Evolutionary conservation across 1,284 basidiomycete species (phyloP), one percentile per base, ranked within the genome.

Genomic region (Ceraceosorus bombacis): DNA sequence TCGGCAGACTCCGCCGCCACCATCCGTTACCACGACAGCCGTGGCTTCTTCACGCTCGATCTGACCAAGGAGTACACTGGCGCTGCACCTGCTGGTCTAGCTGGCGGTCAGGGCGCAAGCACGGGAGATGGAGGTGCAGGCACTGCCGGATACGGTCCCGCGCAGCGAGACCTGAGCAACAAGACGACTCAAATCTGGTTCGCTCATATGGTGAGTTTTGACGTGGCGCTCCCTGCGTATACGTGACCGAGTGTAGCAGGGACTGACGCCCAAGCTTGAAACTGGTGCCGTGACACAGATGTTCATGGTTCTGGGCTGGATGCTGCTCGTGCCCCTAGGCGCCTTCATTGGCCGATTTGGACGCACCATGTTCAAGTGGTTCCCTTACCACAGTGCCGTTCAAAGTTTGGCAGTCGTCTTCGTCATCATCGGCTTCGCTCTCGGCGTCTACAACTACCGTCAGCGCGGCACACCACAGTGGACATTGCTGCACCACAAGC

Each of bases 311-410:
- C 55, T 84, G 37, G 85, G 82, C 0, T 85, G 85, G 67, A 77
- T 86, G 60, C 52, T 86, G 6, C 74, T 87, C 41, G 78, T 86
- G 0, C 86, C 86, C 2, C 71, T 79, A 17, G 85, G 84, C 5
- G 82, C 82, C 1, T 78, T 88, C 40, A 65, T 86, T 36, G 85
- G 83, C 1, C 80, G 86, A 41, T 84, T 82, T 64, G 78, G 83
- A 27, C 79, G 85, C 56, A 85, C 83, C 0, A 80, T 83, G 64
- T 80, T 81, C 8, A 78, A 78, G 0, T 87, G 85, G 86, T 85
- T 85, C 76, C 80, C 77, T 13, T 79, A 77, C 27, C 84, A 85
- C 66, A 82, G 81, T 79, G 76, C 81, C 56, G 60, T 81, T 40
- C 83, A 84, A 71, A 80, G 82, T 6, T 55, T 59, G 75, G 68